Percentiles rank a stretch among this genome's conserved stretches.
phyloP scores from a whole-genome alignment of 2,329 filamentous ascomycete species.

The Onygena corvina region DNA sequence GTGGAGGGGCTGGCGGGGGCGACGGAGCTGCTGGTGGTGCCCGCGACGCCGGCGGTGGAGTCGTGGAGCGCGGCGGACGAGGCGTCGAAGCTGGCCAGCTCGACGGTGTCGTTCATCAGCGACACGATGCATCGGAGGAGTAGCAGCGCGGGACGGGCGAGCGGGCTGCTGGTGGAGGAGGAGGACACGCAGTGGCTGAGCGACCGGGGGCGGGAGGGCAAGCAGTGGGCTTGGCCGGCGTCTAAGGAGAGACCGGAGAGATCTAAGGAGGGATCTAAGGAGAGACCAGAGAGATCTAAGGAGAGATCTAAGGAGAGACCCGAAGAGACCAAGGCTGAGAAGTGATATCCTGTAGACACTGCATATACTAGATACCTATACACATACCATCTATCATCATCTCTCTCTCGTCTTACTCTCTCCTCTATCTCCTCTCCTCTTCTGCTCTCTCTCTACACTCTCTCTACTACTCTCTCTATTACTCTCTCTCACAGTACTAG shows the following conservation, averaged over 20 bases:
- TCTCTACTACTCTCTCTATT: too few species aligned
- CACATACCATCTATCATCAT: neutral
- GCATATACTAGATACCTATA: neutral
- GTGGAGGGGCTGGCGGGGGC: constrained; percentile 18
- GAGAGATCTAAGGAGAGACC: neutral
- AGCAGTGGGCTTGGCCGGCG: constrained; percentile 16
- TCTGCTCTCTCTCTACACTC: too few species aligned
- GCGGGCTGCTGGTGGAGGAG: constrained; percentile 20
- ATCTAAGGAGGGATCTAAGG: constrained; percentile 12
- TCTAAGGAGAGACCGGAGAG: too few species aligned
- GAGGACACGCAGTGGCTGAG: constrained; percentile 20
- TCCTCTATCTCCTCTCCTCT: too few species aligned
- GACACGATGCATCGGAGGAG: constrained; percentile 12
- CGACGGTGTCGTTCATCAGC: constrained; percentile 6
- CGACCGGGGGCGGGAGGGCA: constrained; percentile 17
- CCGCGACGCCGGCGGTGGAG: constrained; percentile 15
- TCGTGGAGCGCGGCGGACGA: neutral
- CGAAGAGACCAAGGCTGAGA: neutral
- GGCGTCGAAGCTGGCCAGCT: neutral
- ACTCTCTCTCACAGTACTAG: too few species aligned
- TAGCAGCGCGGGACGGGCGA: constrained; percentile 15
- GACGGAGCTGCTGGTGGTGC: constrained; percentile 16
- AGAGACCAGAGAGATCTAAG: neutral
- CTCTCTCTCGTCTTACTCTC: too few species aligned
- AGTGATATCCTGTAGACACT: neutral